phyloP scores from a whole-genome alignment of 352 stramenopile species.

The Phytophthora uliginosa region DNA sequence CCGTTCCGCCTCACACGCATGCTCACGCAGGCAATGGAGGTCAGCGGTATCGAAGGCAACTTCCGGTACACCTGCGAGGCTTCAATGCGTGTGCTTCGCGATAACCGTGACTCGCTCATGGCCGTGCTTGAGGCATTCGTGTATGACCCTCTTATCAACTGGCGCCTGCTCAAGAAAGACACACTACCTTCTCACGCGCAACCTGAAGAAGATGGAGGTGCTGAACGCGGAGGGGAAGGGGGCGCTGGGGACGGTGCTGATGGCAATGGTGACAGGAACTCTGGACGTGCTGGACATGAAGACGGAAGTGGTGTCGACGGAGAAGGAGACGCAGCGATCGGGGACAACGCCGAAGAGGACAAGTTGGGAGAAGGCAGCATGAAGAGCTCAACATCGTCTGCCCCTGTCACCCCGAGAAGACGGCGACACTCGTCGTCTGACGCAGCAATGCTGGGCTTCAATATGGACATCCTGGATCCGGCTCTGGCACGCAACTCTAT shows the following conservation, averaged over 20 bases:
- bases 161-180: constrained; percentile 95
- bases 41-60: constrained; percentile 99
- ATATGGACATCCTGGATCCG: constrained; percentile 70
- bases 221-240: constrained; percentile 31
- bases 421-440: constrained; percentile 72
- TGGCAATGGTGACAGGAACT: constrained; percentile 26
- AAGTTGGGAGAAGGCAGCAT: constrained; percentile 51
- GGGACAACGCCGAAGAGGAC: constrained; percentile 41
- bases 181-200: constrained; percentile 80
- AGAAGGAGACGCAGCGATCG: constrained; percentile 30
- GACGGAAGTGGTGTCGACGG: constrained; percentile 30
- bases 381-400: constrained; percentile 69
- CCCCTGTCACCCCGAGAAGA: constrained; percentile 51
- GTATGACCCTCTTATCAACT: constrained; percentile 99
- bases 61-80: constrained; percentile 99
- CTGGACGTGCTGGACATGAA: constrained; percentile 26
- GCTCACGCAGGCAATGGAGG: constrained; percentile 99
- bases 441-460: constrained; percentile 66
- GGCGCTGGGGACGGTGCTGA: constrained; percentile 36
- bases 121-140: constrained; percentile 99
- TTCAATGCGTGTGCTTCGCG: constrained; percentile 98
- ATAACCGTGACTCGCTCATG: constrained; percentile 99
- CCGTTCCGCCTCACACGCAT: constrained; percentile 99
- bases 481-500: constrained; percentile 74
- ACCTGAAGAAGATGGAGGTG: constrained; percentile 61